A percentile compares a stretch with the other conserved stretches of the same genome.
Conservation (phyloP, 2,329 filamentous ascomycete species). For the Rhinocladiella similis region DNA sequence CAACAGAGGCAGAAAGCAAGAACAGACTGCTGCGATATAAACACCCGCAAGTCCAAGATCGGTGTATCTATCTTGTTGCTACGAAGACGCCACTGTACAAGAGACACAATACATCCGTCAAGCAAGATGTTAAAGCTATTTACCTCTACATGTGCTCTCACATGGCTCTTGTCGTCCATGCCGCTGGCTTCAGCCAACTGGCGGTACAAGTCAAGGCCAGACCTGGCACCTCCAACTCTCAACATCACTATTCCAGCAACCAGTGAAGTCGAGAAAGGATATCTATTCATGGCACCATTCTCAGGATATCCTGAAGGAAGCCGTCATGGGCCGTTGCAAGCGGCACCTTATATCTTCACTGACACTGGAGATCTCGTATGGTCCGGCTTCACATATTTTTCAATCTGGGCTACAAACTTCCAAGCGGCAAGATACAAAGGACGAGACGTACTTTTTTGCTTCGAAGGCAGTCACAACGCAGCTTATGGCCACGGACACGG, state of each 20-base stretch:
- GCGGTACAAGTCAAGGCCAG: constrained; percentile 50
- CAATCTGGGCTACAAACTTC: constrained; percentile 19
- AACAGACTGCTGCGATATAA: too few relatives aligned
- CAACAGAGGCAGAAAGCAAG: too few relatives aligned
- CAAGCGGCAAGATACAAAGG: constrained; percentile 11
- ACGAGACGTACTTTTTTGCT: constrained; percentile 18
- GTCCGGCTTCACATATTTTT: constrained; percentile 20
- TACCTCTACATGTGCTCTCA: background rate
- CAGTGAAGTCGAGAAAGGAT: constrained; percentile 35
- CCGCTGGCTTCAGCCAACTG: constrained; percentile 40
- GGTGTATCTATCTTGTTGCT: too few relatives aligned
- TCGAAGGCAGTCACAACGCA: constrained; percentile 15
- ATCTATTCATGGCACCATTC: constrained; percentile 42
- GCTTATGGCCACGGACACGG: constrained; percentile 50
- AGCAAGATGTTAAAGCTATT: background rate
- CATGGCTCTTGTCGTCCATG: constrained; percentile 23
- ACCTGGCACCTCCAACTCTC: constrained; percentile 47
- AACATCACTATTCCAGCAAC: constrained; percentile 36
- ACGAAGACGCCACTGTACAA: too few relatives aligned
- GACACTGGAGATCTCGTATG: constrained; percentile 18
- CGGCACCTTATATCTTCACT: constrained; percentile 19
- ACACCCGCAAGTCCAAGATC: too few relatives aligned
- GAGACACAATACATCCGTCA: background rate
- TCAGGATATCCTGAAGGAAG: constrained; percentile 13
- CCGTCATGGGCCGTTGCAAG: constrained; percentile 13